Conservation (phyloP, 768 basidiomycete genomes). For the Panellus pusillus region DNA sequence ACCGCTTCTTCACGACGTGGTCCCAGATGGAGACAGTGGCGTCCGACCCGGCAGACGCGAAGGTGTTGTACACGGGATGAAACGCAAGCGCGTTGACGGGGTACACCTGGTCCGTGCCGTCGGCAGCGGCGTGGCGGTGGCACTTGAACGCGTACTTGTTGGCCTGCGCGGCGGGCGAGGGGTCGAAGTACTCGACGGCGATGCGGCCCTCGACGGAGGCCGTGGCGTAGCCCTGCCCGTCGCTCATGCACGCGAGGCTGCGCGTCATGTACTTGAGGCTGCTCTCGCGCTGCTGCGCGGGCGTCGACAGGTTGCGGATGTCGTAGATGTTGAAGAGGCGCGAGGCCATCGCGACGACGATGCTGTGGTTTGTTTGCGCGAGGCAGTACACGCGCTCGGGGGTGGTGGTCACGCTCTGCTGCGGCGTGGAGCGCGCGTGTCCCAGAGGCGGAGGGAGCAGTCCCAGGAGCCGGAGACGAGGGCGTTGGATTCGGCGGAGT, state of each 20-base stretch:
- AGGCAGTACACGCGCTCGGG: constrained; percentile 87
- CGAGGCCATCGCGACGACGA: constrained; percentile 93
- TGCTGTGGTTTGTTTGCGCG: constrained; percentile 72
- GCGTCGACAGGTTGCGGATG: constrained; percentile 71
- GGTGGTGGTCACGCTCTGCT: constrained; percentile 61
- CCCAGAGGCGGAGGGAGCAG: constrained; percentile 84
- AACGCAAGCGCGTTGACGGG: constrained; percentile 95
- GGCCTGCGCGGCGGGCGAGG: constrained; percentile 71
- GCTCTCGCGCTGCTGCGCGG: constrained; percentile 83
- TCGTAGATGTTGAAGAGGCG: constrained; percentile 90
- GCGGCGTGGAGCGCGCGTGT: constrained; percentile 63
- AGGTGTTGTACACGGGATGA: constrained; percentile 91
- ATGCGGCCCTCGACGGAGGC: constrained; percentile 95
- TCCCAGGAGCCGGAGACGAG: constrained; percentile 94
- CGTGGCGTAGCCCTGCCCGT: constrained; percentile 92
- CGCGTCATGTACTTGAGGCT: constrained; percentile 95
- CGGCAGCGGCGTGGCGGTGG: constrained; percentile 86
- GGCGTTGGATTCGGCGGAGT: constrained; percentile 56
- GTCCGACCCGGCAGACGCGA: constrained; percentile 95
- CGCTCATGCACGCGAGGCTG: constrained; percentile 87
- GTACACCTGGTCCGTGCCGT: constrained; percentile 94
- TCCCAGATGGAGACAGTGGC: constrained; percentile 96
- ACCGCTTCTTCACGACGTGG: constrained; percentile 91
- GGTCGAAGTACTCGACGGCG: constrained; percentile 95
- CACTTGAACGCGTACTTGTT: constrained; percentile 97